A percentile compares a stretch with the other conserved stretches of the same genome.
These are phyloP conservation scores for Coprinopsis sp. DNA, from an alignment of 768 basidiomycete genomes.

Conservation along the genomic window DNA sequence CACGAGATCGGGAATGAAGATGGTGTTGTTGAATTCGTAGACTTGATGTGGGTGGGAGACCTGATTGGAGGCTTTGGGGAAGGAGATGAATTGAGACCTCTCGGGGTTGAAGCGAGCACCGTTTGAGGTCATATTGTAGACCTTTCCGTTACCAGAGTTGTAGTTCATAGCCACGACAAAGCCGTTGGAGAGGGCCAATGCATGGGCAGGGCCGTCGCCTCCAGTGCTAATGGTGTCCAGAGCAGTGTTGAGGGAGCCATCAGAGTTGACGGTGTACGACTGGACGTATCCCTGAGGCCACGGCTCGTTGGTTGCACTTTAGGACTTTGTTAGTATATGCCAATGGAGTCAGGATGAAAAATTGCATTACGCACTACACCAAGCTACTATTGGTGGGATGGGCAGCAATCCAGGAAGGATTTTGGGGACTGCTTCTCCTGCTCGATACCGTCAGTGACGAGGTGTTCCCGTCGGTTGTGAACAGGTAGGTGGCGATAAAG, in stretches of 20 bases:
- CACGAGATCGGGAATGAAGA: slow-evolving; percentile 65
- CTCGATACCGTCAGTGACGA: slow-evolving; percentile 42
- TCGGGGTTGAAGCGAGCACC: slow-evolving; percentile 27
- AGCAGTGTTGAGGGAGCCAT: slow-evolving; percentile 40
- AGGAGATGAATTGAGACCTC: slow-evolving; percentile 42
- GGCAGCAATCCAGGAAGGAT: slow-evolving; percentile 56
- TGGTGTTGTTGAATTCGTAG: slow-evolving; percentile 46
- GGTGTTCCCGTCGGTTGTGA: slow-evolving; percentile 40
- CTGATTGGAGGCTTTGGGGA: slow-evolving; percentile 39
- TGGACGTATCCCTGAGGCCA: slow-evolving; percentile 42
- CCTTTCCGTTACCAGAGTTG: slow-evolving; percentile 46
- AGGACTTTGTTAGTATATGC: slow-evolving; percentile 5
- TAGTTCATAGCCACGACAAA: slow-evolving; percentile 61
- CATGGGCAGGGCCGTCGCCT: slow-evolving; percentile 50
- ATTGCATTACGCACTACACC: slow-evolving; percentile 48
- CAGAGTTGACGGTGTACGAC: slow-evolving; percentile 44
- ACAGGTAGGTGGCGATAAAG: slow-evolving; percentile 59
- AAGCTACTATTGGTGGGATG: slow-evolving; percentile 56
- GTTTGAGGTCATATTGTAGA: slow-evolving; percentile 44
- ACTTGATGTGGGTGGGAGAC: slow-evolving; percentile 67
- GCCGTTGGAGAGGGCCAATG: slow-evolving; percentile 46
- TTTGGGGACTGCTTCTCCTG: slow-evolving; percentile 44
- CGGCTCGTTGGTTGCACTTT: slow-evolving; percentile 57
- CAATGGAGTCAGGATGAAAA: neutral
- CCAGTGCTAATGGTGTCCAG: slow-evolving; percentile 44